Evolutionary conservation across 1,284 basidiomycete genomes (phyloP).

Genomic region (Erythrobasidium hasegawianum): DNA sequence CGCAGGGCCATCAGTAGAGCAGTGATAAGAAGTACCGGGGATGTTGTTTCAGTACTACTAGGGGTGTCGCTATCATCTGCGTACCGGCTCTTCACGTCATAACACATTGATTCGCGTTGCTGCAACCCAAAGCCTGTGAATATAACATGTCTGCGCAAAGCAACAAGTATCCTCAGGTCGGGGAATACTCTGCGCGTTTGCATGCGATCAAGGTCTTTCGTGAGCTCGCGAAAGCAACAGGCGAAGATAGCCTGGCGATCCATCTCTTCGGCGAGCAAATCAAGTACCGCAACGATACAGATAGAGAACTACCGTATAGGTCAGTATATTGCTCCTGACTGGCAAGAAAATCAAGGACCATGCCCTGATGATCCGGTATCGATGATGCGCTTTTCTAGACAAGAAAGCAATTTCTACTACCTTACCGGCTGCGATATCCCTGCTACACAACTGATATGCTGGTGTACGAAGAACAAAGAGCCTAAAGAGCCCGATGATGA

Average conservation of each 20-base stretch:
- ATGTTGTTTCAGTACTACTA: no score
- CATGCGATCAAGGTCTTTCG: constrained; percentile 48
- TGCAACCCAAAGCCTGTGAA: no score
- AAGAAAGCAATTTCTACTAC: constrained; percentile 86
- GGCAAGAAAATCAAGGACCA: not conserved
- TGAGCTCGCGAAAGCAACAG: constrained; percentile 45
- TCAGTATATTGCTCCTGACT: constrained; percentile 44
- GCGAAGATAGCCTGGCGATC: constrained; percentile 16
- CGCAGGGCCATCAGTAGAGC: not conserved
- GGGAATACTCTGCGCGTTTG: constrained; percentile 43
- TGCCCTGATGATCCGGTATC: not conserved
- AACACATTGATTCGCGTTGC: no score
- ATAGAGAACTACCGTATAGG: constrained; percentile 74
- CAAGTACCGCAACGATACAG: constrained; percentile 75
- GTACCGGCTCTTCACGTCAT: no score
- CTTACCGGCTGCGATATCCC: constrained; percentile 73
- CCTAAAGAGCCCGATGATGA: constrained; percentile 50
- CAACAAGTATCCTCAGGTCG: no score
- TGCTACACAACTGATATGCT: constrained; percentile 63
- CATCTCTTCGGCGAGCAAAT: constrained; percentile 54
- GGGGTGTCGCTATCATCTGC: no score
- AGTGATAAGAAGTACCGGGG: no score
- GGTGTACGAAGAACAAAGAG: constrained; percentile 50
- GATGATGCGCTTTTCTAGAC: constrained; percentile 39
- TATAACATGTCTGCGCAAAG: no score